Base-by-base conservation (phyloP, 257 asterid genomes). In the Jacaranda mimosifolia region DNA sequence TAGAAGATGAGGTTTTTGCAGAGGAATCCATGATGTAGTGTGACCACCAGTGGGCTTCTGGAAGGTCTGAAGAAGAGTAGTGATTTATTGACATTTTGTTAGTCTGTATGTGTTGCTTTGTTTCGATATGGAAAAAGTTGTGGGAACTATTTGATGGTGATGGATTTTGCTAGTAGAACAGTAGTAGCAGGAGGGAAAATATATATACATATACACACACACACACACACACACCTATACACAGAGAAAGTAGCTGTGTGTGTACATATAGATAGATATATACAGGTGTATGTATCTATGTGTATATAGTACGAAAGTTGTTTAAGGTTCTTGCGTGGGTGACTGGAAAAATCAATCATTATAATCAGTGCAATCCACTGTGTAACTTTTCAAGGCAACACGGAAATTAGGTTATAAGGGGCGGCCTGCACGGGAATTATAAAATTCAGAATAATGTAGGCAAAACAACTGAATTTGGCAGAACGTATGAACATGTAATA, bases 301-400 rank as follows among this genome's bases (percentile, higher is more conserved):
- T 70, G 26, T 11, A 26, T 11, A 42, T 60, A 8, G 66, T 18
- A 11, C 13, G 70, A 76, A 81, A 26, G 82, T 7, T 69, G 82
- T 56, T 85, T 86, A 86, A 88, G 92, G 94, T 86, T 84, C 58
- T 91, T 86, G 91, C 91, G 93, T 86, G 92, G 74, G 79, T 63
- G 84, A 86, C 18, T 68, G 70, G 56, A 73, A 83, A 84, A 77
- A 81, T 87, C 91, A 87, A 91, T 89, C 94, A 87, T 89, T 87
- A 85, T 82, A 86, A 84, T 81, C 92, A 80, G 89, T 84, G 96
- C 88, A 85, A 77, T 80, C 83, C 79, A 77, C 77, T 75, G 80
- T 75, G 76, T 42, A 32, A 70, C 86, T 85, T 82, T 80, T 74
- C 75, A 74, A 68, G 77, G 75, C 81, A 57, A 82, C 88, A 85